phyloP scores from a whole-genome alignment of 345 rosid species.

The Cardamine occulta region DNA sequence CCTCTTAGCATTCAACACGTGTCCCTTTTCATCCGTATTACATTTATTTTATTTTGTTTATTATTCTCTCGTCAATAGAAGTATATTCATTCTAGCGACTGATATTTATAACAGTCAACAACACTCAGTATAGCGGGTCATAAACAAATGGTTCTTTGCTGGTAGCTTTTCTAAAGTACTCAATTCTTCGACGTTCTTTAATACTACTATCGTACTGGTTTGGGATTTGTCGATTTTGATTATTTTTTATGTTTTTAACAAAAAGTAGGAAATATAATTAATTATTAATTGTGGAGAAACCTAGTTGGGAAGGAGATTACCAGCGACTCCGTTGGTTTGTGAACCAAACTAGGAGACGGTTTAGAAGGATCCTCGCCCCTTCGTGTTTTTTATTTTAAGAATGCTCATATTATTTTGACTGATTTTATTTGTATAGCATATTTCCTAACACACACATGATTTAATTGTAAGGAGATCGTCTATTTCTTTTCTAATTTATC shows the following conservation, averaged over 20 bases:
- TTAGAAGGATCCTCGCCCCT: background rate
- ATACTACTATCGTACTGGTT: background rate
- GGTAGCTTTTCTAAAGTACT: background rate
- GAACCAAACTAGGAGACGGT: background rate
- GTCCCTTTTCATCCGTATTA: background rate
- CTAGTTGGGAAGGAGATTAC: slow-evolving; percentile 9
- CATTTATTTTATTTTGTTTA: background rate
- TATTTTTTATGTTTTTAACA: background rate
- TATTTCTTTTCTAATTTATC: background rate
- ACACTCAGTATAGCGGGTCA: background rate
- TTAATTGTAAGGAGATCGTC: background rate
- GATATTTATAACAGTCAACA: background rate
- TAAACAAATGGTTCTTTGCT: background rate
- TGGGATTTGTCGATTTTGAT: background rate
- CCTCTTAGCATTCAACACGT: background rate
- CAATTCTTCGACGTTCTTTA: background rate
- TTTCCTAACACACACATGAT: background rate
- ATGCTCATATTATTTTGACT: background rate
- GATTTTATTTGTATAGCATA: no score
- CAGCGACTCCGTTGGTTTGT: slow-evolving; percentile 21
- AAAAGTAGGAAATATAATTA: background rate
- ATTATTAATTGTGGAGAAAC: background rate
- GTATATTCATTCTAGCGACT: background rate
- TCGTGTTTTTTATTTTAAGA: background rate
- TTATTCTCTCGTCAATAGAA: background rate